These are phyloP conservation scores for Alternaria burnsii DNA, from an alignment of 2,329 filamentous ascomycete genomes.

Conservation along the genomic window DNA sequence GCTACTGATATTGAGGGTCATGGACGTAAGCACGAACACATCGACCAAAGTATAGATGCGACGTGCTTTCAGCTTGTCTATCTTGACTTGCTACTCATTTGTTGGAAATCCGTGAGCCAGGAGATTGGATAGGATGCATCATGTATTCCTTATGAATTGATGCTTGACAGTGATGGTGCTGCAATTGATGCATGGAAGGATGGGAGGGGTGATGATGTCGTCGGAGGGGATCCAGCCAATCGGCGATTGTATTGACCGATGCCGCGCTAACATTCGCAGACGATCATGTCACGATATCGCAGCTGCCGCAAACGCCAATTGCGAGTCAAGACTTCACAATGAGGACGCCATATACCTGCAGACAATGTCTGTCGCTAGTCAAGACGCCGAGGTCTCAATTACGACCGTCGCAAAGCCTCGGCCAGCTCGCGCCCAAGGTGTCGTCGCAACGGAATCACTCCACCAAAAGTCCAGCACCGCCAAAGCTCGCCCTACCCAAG, in stretches of 20 bases:
- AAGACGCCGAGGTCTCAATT: constrained; percentile 42
- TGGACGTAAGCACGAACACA: not conserved
- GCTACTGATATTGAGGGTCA: not conserved
- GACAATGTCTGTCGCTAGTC: constrained; percentile 49
- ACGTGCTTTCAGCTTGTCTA: not conserved
- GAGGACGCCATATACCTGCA: constrained; percentile 53
- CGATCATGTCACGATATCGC: constrained; percentile 23
- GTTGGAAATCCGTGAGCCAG: not conserved
- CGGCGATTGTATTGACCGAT: constrained; percentile 24
- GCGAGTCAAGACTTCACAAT: constrained; percentile 38
- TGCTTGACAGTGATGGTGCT: not conserved
- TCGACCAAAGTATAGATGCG: not conserved
- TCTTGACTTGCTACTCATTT: not conserved
- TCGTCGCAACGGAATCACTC: constrained; percentile 42
- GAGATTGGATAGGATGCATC: not conserved
- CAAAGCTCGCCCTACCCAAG: constrained; percentile 35
- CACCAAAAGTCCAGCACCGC: constrained; percentile 40
- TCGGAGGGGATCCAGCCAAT: not conserved
- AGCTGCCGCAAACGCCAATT: constrained; percentile 13
- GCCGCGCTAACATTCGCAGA: constrained; percentile 22
- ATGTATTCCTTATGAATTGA: not conserved
- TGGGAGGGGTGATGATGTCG: not conserved
- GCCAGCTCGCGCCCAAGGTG: constrained; percentile 34
- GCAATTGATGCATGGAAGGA: not conserved
- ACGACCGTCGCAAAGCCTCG: constrained; percentile 32